Evolutionary conservation across 371 early-diverging fungal species (phyloP).

Genomic region (Apophysomyces variabilis): DNA sequence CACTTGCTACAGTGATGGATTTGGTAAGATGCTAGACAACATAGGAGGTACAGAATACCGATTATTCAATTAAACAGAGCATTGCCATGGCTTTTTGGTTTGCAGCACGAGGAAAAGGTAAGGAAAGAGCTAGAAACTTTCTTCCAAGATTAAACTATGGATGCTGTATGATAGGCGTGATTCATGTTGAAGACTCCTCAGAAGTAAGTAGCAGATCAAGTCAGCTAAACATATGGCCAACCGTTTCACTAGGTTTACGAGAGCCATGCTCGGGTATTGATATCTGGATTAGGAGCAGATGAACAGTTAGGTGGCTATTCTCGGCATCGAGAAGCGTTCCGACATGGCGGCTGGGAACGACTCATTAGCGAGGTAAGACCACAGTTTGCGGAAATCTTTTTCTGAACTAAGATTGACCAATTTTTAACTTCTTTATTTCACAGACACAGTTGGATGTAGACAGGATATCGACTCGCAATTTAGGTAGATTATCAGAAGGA

Average conservation of each 20-base stretch:
- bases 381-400: not conserved
- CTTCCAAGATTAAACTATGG: not conserved
- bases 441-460: slow-evolving; percentile 85
- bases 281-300: slow-evolving; percentile 96
- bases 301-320: slow-evolving; percentile 95
- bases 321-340: slow-evolving; percentile 81
- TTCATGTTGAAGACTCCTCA: not conserved
- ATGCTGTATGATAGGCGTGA: not conserved
- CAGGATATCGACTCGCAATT: slow-evolving; percentile 84
- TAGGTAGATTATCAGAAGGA: slow-evolving; percentile 51
- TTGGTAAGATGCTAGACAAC: slow-evolving; percentile 49
- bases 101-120: slow-evolving; percentile 80
- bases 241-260: slow-evolving; percentile 41
- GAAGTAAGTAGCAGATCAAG: slow-evolving; percentile 2
- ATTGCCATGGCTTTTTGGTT: slow-evolving; percentile 98
- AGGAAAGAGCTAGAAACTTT: not conserved
- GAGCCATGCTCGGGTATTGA: slow-evolving; percentile 76
- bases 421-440: not conserved
- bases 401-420: not conserved
- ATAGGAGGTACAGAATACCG: not conserved
- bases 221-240: not conserved
- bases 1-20: slow-evolving; percentile 94
- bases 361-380: slow-evolving; percentile 67
- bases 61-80: slow-evolving; percentile 55
- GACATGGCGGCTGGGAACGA: slow-evolving; percentile 64